Evolutionary conservation across 23 red algal genomes (phyloP), one percentile per base, ranked within the genome.

Genomic region (Gracilaria domingensis): DNA sequence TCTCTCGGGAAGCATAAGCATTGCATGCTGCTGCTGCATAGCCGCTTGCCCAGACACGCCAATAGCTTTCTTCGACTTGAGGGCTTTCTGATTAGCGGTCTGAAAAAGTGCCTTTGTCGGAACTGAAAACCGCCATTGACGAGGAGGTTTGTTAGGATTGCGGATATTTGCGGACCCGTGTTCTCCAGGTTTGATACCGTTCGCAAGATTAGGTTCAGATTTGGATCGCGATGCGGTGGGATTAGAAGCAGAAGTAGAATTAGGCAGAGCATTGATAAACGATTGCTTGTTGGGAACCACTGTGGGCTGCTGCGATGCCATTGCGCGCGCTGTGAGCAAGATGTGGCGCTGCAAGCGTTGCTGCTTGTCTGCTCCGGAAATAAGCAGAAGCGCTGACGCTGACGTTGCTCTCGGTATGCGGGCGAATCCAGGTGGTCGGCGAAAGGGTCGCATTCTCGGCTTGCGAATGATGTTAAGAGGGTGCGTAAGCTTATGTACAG

Each of bases 331-430:
- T 51, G 72, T n/a, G 23, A 74, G 64, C 67, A 35, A 57, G 35
- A 53, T 71, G 24, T 87, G 25, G 18, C 64, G 67, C 14, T 75
- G 67, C 49, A 61, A 9, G 7, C 4, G 66, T 67, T 90, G 87
- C 21, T 90, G 87, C 76, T 90, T 90, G 4, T 90, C 87, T 80
- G 87, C 71, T 49, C 44, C 87, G 56, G 73, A 66, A 54, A 90
- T 90, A 18, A 90, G 87, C 72, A 90, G 74, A 55, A 80, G 58
- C 56, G 87, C 87, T 37, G 85, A 18, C 21, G 87, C 42, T 30
- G 79, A 79, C 8, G 73, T 65, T 29, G 64, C 8, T 25, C 23
- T 78, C 13, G 76, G 74, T 34, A 80, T 36, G 39, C 28, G 38
- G 2, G 54, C 48, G 34, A 48, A 23, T 74, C 64, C 64, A 32